Evolutionary conservation across 148 eudicot species (phyloP).

Genomic region (Drosera capensis): DNA sequence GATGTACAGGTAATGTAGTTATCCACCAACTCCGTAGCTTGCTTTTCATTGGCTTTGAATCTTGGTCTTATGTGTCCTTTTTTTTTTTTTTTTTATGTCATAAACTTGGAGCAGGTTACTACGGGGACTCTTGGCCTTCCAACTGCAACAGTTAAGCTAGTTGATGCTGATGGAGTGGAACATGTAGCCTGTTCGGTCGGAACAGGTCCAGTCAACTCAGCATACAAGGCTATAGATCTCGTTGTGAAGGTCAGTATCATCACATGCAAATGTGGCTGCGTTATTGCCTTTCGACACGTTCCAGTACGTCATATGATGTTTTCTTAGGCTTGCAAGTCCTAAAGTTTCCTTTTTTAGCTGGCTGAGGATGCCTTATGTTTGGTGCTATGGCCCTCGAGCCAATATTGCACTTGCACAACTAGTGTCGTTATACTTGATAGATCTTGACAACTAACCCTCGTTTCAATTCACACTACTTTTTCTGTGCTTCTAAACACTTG

Average conservation of each 20-base stretch:
- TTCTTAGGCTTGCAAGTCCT: too few species aligned
- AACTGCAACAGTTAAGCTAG: conserved; percentile 74
- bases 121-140: conserved; percentile 93
- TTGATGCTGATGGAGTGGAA: conserved; percentile 58
- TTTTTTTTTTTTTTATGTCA: conserved; percentile 58
- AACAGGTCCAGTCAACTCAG: conserved; percentile 92
- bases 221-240: conserved; percentile 83
- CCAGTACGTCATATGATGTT: background rate
- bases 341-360: too few species aligned
- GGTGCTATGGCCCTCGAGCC: too few species aligned
- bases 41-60: too few species aligned
- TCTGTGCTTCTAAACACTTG: too few species aligned
- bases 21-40: background rate
- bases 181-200: conserved; percentile 70
- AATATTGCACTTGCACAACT: too few species aligned
- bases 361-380: too few species aligned
- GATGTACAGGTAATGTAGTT: conserved; percentile 56
- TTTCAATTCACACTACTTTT: too few species aligned
- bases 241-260: conserved; percentile 52
- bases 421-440: too few species aligned
- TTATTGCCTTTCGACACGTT: background rate
- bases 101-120: conserved; percentile 36
- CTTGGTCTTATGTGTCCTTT: too few species aligned
- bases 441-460: too few species aligned
- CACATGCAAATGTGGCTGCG: conserved; percentile 44